Percentiles rank a stretch among this genome's conserved stretches.
Conservation (phyloP, 1,284 basidiomycete genomes). For the Trametes polyzona region DNA sequence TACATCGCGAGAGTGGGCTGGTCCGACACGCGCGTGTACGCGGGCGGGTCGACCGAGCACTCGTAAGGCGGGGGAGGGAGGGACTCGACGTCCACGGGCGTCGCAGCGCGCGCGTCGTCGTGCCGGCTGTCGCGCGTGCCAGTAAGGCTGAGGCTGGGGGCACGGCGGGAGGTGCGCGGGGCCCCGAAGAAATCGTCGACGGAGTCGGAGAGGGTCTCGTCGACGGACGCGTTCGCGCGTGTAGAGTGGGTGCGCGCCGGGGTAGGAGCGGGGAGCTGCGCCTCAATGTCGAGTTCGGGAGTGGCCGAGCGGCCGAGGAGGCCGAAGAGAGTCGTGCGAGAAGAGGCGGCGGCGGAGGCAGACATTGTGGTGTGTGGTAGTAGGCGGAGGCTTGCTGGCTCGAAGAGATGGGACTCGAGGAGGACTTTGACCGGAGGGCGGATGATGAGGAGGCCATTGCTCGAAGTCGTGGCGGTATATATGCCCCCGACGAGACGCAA, state of each 20-base stretch:
- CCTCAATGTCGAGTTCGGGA: conserved; percentile 18
- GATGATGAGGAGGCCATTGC: conserved; percentile 15
- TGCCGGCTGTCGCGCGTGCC: conserved; percentile 36
- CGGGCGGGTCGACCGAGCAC: conserved; percentile 27
- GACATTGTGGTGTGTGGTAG: conserved; percentile 1
- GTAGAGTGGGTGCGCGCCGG: conserved; percentile 12
- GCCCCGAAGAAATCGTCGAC: conserved; percentile 38
- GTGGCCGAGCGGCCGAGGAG: conserved; percentile 17
- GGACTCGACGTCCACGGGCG: conserved; percentile 11
- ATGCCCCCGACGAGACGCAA: conserved; percentile 7
- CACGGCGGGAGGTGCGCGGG: conserved; percentile 18
- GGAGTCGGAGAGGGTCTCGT: conserved; percentile 25
- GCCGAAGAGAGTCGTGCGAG: conserved; percentile 16
- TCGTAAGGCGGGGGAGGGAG: conserved; percentile 32
- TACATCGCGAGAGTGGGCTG: conserved; percentile 38
- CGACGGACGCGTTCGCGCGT: conserved; percentile 19
- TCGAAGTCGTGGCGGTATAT: conserved; percentile 5
- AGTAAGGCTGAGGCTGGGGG: conserved; percentile 12
- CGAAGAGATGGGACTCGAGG: background rate
- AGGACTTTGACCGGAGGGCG: conserved; percentile 1
- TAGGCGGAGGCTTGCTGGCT: background rate
- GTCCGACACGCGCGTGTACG: conserved; percentile 31
- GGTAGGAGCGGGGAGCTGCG: conserved; percentile 10
- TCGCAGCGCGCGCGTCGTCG: conserved; percentile 23
- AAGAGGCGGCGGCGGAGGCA: conserved; percentile 8